Conservation (phyloP, 495 filamentous ascomycete genomes). For the Talaromyces borbonicus region DNA sequence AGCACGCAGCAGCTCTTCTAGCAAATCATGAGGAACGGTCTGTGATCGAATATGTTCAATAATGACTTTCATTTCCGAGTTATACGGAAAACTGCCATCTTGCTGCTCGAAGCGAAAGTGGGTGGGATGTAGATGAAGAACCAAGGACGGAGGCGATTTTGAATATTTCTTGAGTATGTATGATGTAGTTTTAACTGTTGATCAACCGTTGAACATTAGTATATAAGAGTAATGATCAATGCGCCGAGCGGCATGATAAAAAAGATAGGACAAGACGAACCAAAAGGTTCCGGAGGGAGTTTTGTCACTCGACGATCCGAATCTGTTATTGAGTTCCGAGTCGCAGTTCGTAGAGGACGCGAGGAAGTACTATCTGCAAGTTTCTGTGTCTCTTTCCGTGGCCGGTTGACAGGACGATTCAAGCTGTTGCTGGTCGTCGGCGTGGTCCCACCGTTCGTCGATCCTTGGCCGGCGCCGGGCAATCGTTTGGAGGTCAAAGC, state of each 20-base stretch:
- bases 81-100: constrained; percentile 83
- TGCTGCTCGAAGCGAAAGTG: constrained; percentile 93
- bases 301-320: constrained; percentile 28
- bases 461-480: constrained; percentile 34
- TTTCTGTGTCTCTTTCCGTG: constrained; percentile 43
- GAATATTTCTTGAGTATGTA: constrained; percentile 79
- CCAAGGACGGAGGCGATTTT: constrained; percentile 67
- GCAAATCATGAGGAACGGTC: constrained; percentile 64
- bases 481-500: constrained; percentile 54
- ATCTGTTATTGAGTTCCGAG: constrained; percentile 24
- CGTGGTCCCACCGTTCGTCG: constrained; percentile 18
- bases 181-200: constrained; percentile 51
- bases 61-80: constrained; percentile 79
- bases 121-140: constrained; percentile 72
- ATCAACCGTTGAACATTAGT: constrained; percentile 1
- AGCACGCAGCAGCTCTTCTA: constrained; percentile 54
- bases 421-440: constrained; percentile 32
- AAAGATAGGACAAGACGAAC: constrained; percentile 16
- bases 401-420: constrained; percentile 41
- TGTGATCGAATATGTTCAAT: constrained; percentile 62
- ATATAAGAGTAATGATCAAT: background rate
- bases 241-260: too few species aligned
- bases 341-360: constrained; percentile 22
- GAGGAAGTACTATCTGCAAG: constrained; percentile 24
- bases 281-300: constrained; percentile 40